A percentile compares a stretch with the other conserved stretches of the same genome.
Conservation (phyloP, 2,329 filamentous ascomycete genomes). For the Neofusicoccum parvum region DNA sequence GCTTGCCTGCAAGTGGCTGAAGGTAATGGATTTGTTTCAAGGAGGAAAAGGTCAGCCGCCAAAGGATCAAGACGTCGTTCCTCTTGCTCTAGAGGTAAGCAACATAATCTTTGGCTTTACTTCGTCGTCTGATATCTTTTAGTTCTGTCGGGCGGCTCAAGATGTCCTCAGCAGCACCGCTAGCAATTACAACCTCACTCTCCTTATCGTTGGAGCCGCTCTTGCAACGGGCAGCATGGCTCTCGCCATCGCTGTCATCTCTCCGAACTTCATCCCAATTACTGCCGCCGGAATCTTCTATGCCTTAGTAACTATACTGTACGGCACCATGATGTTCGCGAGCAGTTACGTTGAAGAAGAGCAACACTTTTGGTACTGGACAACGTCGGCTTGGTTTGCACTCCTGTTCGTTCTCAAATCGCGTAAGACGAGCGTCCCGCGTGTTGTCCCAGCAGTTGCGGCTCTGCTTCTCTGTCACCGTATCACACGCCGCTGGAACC, state of each 20-base stretch:
- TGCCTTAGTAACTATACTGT: conserved; percentile 47
- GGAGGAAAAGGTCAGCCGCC: not conserved
- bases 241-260: conserved; percentile 38
- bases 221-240: conserved; percentile 47
- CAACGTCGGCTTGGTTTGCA: conserved; percentile 68
- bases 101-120: not conserved
- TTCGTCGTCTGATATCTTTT: not conserved
- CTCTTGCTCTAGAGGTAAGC: conserved; percentile 36
- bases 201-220: conserved; percentile 54
- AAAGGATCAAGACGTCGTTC: not conserved
- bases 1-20: conserved; percentile 71
- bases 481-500: conserved; percentile 82
- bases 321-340: conserved; percentile 92
- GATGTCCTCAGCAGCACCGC: conserved; percentile 83
- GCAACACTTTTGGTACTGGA: conserved; percentile 98
- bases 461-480: conserved; percentile 65
- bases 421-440: conserved; percentile 14
- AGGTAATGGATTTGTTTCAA: conserved; percentile 24
- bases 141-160: conserved; percentile 58
- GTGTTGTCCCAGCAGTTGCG: conserved; percentile 28
- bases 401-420: conserved; percentile 47
- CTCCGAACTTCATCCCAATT: conserved; percentile 51
- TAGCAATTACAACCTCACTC: conserved; percentile 82
- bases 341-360: conserved; percentile 98
- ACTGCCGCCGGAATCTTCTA: conserved; percentile 42